Evolutionary conservation across 306 rosid species (phyloP).

Genomic region (Casuarina cunninghamiana): DNA sequence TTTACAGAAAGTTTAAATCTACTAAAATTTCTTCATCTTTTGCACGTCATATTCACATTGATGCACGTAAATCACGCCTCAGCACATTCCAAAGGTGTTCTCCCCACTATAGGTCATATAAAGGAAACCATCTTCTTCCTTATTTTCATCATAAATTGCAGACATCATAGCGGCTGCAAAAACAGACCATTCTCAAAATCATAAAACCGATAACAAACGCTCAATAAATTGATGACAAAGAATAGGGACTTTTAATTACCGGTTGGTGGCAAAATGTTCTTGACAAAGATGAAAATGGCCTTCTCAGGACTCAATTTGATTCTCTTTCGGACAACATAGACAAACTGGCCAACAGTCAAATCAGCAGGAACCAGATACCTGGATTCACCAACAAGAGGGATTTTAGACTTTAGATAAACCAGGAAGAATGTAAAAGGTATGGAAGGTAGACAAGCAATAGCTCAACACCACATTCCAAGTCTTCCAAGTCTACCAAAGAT

Average conservation of each 20-base stretch:
- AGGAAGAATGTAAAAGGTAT: background rate
- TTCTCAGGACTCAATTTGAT: constrained; percentile 62
- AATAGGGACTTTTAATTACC: constrained; percentile 27
- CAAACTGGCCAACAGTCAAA: constrained; percentile 64
- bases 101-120: constrained; percentile 64
- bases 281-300: constrained; percentile 59
- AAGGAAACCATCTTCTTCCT: constrained; percentile 68
- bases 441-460: background rate
- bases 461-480: background rate
- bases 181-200: constrained; percentile 16
- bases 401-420: background rate
- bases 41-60: constrained; percentile 39
- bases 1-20: constrained; percentile 53
- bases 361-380: constrained; percentile 67
- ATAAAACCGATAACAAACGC: background rate
- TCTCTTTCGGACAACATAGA: constrained; percentile 58
- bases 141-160: constrained; percentile 49
- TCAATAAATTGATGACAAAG: background rate
- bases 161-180: constrained; percentile 57
- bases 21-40: constrained; percentile 13
- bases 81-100: constrained; percentile 52
- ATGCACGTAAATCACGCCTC: constrained; percentile 20
- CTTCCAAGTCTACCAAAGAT: background rate
- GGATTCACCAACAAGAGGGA: constrained; percentile 14
- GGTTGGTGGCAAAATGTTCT: constrained; percentile 56